phyloP scores from a whole-genome alignment of 257 asterid species.

The Solanum lycopersicoides region DNA sequence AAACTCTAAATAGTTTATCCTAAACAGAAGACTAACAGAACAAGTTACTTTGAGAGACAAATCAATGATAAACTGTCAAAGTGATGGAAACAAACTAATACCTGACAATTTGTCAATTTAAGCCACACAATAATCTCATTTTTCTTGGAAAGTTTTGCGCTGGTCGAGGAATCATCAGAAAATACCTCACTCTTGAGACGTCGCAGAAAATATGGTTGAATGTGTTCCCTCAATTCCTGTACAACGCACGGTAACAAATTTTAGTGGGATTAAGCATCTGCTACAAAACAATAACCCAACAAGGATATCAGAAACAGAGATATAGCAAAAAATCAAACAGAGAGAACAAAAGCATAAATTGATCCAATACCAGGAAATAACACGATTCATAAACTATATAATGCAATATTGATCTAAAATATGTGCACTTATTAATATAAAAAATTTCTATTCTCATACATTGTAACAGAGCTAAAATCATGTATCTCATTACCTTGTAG shows the following conservation, averaged over 20 bases:
- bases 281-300: neutral
- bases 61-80: neutral
- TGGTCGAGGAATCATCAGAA: constrained; percentile 17
- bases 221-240: constrained; percentile 76
- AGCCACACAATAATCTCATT: constrained; percentile 89
- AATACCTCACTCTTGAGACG: constrained; percentile 92
- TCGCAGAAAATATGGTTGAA: constrained; percentile 86
- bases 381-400: neutral
- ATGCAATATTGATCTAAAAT: neutral
- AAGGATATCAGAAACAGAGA: neutral
- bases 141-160: constrained; percentile 71
- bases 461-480: neutral
- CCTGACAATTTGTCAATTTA: constrained; percentile 81
- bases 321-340: neutral
- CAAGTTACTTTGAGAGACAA: neutral
- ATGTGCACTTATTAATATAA: neutral
- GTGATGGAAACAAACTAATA: constrained; percentile 8
- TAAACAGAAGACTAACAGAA: neutral
- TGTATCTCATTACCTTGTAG: neutral
- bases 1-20: neutral
- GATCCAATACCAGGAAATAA: neutral
- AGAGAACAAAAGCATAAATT: neutral
- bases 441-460: neutral
- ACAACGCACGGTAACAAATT: neutral
- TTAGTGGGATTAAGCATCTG: neutral